Conservation (phyloP, 495 filamentous ascomycete species). For the Neurospora sp. region DNA sequence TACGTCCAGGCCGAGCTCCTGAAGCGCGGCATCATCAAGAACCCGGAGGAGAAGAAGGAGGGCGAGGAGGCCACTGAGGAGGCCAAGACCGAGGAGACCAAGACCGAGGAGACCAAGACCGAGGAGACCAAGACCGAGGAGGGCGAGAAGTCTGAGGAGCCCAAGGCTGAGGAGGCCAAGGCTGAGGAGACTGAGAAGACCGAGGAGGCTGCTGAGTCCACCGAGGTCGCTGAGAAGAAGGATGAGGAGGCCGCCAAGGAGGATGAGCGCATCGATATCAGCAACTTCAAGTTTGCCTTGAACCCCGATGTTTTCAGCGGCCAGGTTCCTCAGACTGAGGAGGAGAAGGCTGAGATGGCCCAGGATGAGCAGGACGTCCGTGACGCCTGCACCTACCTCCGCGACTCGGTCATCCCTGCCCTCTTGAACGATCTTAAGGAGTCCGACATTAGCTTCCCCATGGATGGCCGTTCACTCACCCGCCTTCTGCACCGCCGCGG, state of each 20-base stretch:
- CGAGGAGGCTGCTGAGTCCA: slow-evolving; percentile 13
- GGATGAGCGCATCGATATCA: slow-evolving; percentile 62
- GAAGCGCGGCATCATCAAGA: slow-evolving; percentile 34
- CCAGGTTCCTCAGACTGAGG: slow-evolving; percentile 79
- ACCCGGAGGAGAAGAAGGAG: slow-evolving; percentile 14
- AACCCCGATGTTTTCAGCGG: slow-evolving; percentile 96
- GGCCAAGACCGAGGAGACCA: slow-evolving; percentile 13
- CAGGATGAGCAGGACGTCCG: slow-evolving; percentile 85
- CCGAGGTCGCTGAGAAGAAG: slow-evolving; percentile 23
- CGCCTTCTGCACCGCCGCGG: slow-evolving; percentile 91
- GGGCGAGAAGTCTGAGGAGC: slow-evolving; percentile 18
- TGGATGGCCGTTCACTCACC: slow-evolving; percentile 89
- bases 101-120: slow-evolving; percentile 13
- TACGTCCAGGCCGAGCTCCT: slow-evolving; percentile 70
- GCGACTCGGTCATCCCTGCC: slow-evolving; percentile 58
- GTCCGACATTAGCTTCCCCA: slow-evolving; percentile 91
- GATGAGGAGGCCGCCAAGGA: slow-evolving; percentile 17
- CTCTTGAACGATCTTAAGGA: slow-evolving; percentile 76
- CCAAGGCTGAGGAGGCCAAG: slow-evolving; percentile 19
- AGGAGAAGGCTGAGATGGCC: slow-evolving; percentile 75
- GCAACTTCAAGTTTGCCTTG: slow-evolving; percentile 73
- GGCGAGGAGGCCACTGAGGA: slow-evolving; percentile 19
- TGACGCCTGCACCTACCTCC: slow-evolving; percentile 69
- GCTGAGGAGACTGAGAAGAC: slow-evolving; percentile 10
- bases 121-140: slow-evolving; percentile 8